phyloP scores from a whole-genome alignment of 257 asterid species.

The Solanum virginianum region DNA sequence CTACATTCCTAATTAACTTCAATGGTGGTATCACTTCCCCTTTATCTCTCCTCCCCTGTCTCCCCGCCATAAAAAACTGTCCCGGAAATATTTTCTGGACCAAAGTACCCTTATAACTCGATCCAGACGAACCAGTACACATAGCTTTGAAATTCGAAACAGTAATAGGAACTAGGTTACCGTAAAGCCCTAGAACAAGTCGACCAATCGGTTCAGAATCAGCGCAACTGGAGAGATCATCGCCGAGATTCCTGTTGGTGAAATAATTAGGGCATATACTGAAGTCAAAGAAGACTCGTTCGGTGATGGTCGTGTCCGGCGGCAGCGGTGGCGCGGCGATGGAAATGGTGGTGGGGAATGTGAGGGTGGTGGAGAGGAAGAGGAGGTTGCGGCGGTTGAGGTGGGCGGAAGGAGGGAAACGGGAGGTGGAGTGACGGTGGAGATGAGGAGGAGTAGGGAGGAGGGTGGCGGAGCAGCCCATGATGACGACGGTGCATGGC shows the following conservation, averaged over 20 bases:
- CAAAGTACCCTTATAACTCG: slow-evolving; percentile 70
- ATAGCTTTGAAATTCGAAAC: slow-evolving; percentile 78
- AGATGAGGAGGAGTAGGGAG: slow-evolving; percentile 9
- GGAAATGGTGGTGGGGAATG: slow-evolving; percentile 23
- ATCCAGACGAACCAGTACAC: slow-evolving; percentile 67
- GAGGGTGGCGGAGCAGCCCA: slow-evolving; percentile 44
- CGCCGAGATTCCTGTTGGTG: slow-evolving; percentile 64
- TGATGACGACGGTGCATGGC: slow-evolving; percentile 37
- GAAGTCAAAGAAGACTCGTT: slow-evolving; percentile 73
- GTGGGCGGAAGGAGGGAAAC: background rate
- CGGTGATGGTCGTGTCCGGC: slow-evolving; percentile 70
- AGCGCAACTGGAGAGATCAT: slow-evolving; percentile 58
- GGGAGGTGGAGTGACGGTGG: background rate
- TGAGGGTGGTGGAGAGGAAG: slow-evolving; percentile 46
- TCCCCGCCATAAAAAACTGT: slow-evolving; percentile 67
- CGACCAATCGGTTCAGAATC: slow-evolving; percentile 66
- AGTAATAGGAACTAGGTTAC: slow-evolving; percentile 69
- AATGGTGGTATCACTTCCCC: slow-evolving; percentile 72
- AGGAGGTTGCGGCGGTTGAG: slow-evolving; percentile 51
- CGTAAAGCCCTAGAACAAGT: slow-evolving; percentile 68
- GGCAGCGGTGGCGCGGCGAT: slow-evolving; percentile 24
- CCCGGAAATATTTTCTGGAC: slow-evolving; percentile 74
- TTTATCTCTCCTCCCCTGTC: slow-evolving; percentile 71
- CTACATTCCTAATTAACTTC: slow-evolving; percentile 42
- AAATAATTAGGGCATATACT: slow-evolving; percentile 75